phyloP scores from a whole-genome alignment of 2,329 filamentous ascomycete genomes.

The Neofusicoccum ribis region DNA sequence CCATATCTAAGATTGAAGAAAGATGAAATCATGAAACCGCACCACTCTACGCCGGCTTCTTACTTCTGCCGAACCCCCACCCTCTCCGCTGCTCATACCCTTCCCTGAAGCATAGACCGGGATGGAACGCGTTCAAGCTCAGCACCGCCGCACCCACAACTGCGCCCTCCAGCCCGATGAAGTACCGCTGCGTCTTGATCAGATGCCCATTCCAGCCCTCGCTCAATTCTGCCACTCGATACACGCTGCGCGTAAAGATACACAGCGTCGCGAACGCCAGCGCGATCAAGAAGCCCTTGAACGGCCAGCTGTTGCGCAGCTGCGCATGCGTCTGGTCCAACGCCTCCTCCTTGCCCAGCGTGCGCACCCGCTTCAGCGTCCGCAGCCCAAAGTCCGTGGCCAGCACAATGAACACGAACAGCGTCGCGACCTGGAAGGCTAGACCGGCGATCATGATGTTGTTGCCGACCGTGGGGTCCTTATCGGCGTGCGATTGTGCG shows the following conservation, averaged over 20 bases:
- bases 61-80: constrained; percentile 26
- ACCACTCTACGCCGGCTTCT: not conserved
- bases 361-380: constrained; percentile 26
- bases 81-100: constrained; percentile 25
- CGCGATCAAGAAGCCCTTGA: constrained; percentile 57
- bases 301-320: constrained; percentile 40
- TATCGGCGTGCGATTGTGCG: constrained; percentile 30
- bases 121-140: constrained; percentile 38
- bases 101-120: constrained; percentile 38
- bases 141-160: constrained; percentile 35
- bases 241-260: constrained; percentile 66
- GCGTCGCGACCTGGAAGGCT: constrained; percentile 45
- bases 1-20: too few species aligned
- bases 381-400: constrained; percentile 42
- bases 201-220: constrained; percentile 63
- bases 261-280: constrained; percentile 60
- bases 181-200: constrained; percentile 47
- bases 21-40: too few species aligned
- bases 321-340: constrained; percentile 30
- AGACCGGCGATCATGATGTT: constrained; percentile 50
- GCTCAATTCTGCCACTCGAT: constrained; percentile 65
- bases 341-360: constrained; percentile 27
- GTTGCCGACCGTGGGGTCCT: constrained; percentile 40
- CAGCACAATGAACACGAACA: constrained; percentile 44
- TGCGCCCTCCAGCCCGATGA: constrained; percentile 40